These are phyloP conservation scores for Gnomoniopsis smithogilvyi DNA, from an alignment of 2,329 filamentous ascomycete genomes.

Conservation along the genomic window DNA sequence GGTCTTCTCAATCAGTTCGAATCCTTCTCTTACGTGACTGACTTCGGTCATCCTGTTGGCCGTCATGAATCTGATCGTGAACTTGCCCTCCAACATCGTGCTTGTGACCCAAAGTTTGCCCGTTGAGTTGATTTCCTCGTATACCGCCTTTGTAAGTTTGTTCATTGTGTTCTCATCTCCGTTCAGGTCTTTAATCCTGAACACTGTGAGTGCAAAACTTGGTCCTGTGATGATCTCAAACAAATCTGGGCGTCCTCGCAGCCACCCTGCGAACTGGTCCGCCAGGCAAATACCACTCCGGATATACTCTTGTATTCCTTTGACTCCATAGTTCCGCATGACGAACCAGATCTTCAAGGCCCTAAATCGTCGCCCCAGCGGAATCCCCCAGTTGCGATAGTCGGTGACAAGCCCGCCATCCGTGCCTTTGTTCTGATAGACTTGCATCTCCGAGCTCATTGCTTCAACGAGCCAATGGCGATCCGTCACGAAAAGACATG, in stretches of 20 bases:
- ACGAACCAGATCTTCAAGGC: constrained; percentile 96
- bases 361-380: constrained; percentile 82
- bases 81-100: constrained; percentile 67
- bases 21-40: constrained; percentile 68
- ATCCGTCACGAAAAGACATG: constrained; percentile 74
- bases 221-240: constrained; percentile 77
- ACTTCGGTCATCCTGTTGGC: constrained; percentile 68
- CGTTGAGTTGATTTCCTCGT: constrained; percentile 67
- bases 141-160: constrained; percentile 68
- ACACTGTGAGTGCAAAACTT: constrained; percentile 74
- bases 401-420: constrained; percentile 85
- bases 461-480: constrained; percentile 75
- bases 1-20: constrained; percentile 66
- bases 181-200: constrained; percentile 51
- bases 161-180: constrained; percentile 56
- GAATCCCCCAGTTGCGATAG: constrained; percentile 96
- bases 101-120: constrained; percentile 81
- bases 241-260: constrained; percentile 60
- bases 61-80: constrained; percentile 79
- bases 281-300: constrained; percentile 65
- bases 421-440: constrained; percentile 67
- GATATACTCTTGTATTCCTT: constrained; percentile 72
- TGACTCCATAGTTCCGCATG: constrained; percentile 70
- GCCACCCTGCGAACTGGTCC: constrained; percentile 62
- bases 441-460: constrained; percentile 70